Percentiles rank a stretch among this genome's conserved stretches.
phyloP scores from a whole-genome alignment of 2,329 filamentous ascomycete genomes.

The Mollisia scopiformis region DNA sequence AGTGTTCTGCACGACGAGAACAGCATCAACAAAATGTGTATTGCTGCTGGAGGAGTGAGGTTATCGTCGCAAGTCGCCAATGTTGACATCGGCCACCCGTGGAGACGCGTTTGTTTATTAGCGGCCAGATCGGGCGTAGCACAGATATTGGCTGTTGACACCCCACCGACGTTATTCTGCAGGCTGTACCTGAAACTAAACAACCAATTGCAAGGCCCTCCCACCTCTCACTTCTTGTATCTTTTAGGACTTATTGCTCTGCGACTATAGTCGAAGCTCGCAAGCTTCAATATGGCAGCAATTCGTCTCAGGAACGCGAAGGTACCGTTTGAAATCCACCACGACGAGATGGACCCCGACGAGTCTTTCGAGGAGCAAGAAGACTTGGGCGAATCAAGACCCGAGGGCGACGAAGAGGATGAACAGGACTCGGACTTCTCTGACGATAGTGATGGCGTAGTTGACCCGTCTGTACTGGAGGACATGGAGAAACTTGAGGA shows the following conservation, averaged over 20 bases:
- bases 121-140: slow-evolving; percentile 21
- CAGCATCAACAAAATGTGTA: slow-evolving; percentile 28
- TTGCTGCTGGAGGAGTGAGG: slow-evolving; percentile 32
- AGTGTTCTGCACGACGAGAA: slow-evolving; percentile 14
- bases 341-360: slow-evolving; percentile 41
- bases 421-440: slow-evolving; percentile 38
- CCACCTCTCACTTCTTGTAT: slow-evolving; percentile 5
- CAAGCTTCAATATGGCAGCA: slow-evolving; percentile 30
- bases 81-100: slow-evolving; percentile 23
- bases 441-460: slow-evolving; percentile 61
- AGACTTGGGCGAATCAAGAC: slow-evolving; percentile 42
- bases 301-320: slow-evolving; percentile 35
- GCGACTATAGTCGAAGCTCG: slow-evolving; percentile 10
- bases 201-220: slow-evolving; percentile 25
- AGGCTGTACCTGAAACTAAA: slow-evolving; percentile 22
- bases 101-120: slow-evolving; percentile 23
- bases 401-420: slow-evolving; percentile 39
- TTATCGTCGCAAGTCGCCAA: slow-evolving; percentile 20
- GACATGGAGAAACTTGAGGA: slow-evolving; percentile 87
- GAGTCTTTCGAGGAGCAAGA: slow-evolving; percentile 39
- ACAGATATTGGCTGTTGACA: slow-evolving; percentile 5
- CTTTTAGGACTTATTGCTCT: slow-evolving; percentile 10
- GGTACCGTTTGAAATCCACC: slow-evolving; percentile 41
- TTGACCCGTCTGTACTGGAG: slow-evolving; percentile 72
- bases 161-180: slow-evolving; percentile 19